Evolutionary conservation across 768 basidiomycete species (phyloP), one percentile per base, ranked within the genome.

Genomic region (Cubamyces sp.): DNA sequence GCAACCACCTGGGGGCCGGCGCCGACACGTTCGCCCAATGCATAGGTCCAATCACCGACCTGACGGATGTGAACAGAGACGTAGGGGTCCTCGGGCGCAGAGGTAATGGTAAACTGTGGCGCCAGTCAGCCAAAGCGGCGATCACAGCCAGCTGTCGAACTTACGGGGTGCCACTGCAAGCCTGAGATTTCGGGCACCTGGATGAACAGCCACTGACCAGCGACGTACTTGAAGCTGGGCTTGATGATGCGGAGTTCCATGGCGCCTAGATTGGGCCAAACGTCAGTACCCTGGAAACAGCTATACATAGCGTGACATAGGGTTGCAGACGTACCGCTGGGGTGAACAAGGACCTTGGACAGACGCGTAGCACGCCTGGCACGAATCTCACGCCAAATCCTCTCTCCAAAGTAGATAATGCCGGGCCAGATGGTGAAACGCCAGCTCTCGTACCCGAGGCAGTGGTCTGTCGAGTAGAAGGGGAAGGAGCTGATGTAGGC

Each of bases 241-340:
- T 97, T 97, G 72, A 88, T 75, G 71, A 97, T 95, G 49, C 94
- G 90, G 48, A 97, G 81, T 74, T 97, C 94, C 92, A 98, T 94
- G 19, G 92, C 92, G 66, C 91, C 90, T 88, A 64, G 52, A 42
- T 30, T 65, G 40, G 39, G 21, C 8, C 9, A 28, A 48, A 63
- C 48, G 64, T 58, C 46, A 54, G 21, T 12, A 16, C 37, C 57
- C 50, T 56, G 54, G 26, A 60, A 26, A 34, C 55, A 46, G 30
- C 34, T 51, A 23, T 46, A 66, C 50, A 59, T n/a, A 47, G 34
- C 52, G 42, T 34, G 46, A 42, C 25, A 16, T 9, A 16, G 48
- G 16, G 12, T 58, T 8, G n/a, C 19, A 57, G 7, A 75, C 83
- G 21, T 74, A 88, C 91, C 92, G 69, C 90, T 90, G 8, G 95